Evolutionary conservation across 164 flowering plant genomes (phyloP), one percentile per base, ranked within the genome.

Genomic region (Annona cherimola): DNA sequence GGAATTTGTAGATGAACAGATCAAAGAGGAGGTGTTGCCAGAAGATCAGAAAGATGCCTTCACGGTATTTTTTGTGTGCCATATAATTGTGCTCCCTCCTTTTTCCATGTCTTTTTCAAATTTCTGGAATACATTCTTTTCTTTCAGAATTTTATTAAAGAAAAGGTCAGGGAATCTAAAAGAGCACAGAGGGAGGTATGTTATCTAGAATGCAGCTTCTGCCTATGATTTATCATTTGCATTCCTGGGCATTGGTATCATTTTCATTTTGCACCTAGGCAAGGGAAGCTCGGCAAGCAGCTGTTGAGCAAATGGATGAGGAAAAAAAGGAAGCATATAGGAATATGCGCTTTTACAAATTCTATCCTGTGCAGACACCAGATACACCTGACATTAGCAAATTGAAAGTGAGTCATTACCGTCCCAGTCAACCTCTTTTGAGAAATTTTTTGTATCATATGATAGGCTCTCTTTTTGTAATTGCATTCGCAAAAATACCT

Each of bases 291-390:
- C 85, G 94, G 41, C 88, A 76, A 70, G 92, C 85, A 66, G 89
- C 90, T 20, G 11, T 83, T 63, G 94, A 84, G 70, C 96, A 92
- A 76, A 88, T 94, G 96, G 88, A 84, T 70, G 91, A 78, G 73
- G 94, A 89, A 67, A 80, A 80, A 6, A 93, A 78, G 77, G 77
- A 80, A 43, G 97, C 93, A 62, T 85, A 78, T 78, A 75, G 90
- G 76, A 84, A 75, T 60, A 93, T 93, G 87, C 82, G 71, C 76
- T 90, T 96, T 76, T 93, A 92, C 86, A 96, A 96, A 78, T 96
- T 92, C 80, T 96, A 96, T 77, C 99, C 99, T 16, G 89, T 89
- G 50, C 72, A 80, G 42, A 78, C 96, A 54, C 86, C 93, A 8
- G 94, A 89, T 73, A 73, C 93, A 57, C 99, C 99, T 35, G 98